Evolutionary conservation across 2,329 filamentous ascomycete species (phyloP).

Genomic region (Clarireedia paspali): DNA sequence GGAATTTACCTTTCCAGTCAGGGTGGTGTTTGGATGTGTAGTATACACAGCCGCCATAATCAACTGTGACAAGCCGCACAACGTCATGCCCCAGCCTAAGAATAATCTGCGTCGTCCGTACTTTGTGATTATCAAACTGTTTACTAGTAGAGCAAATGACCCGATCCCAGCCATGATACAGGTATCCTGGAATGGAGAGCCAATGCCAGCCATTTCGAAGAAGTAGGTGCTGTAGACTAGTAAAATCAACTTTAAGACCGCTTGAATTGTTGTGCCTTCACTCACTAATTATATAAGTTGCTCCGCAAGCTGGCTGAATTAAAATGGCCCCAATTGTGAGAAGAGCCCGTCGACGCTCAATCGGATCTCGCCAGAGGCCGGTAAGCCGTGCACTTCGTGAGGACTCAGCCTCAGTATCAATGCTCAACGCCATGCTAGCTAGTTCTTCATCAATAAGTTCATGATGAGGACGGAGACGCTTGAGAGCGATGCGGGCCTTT

Average conservation of each 20-base stretch:
- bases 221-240: constrained; percentile 50
- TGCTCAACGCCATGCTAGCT: constrained; percentile 25
- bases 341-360: constrained; percentile 43
- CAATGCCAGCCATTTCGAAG: constrained; percentile 50
- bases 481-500: constrained; percentile 26
- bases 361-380: constrained; percentile 43
- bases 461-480: constrained; percentile 25
- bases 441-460: constrained; percentile 28
- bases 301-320: constrained; percentile 45
- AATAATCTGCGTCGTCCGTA: constrained; percentile 46
- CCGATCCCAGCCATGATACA: constrained; percentile 48
- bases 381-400: constrained; percentile 29
- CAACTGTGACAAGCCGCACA: constrained; percentile 47
- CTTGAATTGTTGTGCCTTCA: neutral
- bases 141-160: constrained; percentile 46
- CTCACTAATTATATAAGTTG: constrained; percentile 49
- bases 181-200: constrained; percentile 47
- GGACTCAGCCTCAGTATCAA: constrained; percentile 25
- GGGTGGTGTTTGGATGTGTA: constrained; percentile 31
- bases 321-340: constrained; percentile 41
- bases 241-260: neutral
- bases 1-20: constrained; percentile 31
- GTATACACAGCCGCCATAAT: constrained; percentile 46
- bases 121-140: constrained; percentile 44
- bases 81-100: constrained; percentile 40